Base-by-base conservation (phyloP, 164 flowering plant species). In the Buxus sempervirens region DNA sequence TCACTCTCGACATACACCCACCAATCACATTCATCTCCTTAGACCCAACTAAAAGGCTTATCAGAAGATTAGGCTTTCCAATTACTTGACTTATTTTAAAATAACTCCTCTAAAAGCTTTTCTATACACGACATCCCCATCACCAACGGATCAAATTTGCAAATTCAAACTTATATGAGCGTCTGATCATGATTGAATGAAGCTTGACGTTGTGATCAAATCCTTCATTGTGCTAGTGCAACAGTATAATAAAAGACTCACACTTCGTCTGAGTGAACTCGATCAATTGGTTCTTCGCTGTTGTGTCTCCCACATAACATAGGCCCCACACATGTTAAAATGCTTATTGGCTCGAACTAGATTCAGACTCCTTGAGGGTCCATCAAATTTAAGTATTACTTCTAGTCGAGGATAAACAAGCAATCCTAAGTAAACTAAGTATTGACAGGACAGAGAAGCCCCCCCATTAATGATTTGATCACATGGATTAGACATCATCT, bases 381-480 rank as follows among this genome's bases (percentile, higher is more conserved):
- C 48, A 56, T 64, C 14, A 61, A 23, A 3, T 32, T 32, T 32
- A 32, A 32, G 5, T 32, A 32, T 7, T 32, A 32, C 38, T 32
- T 32, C 38, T 32, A 32, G 7, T 32, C 7, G 38, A 7, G 7
- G 38, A 22, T 67, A 65, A 69, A 42, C 62, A 67, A 64, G 24
- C 36, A 60, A 56, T 42, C 54, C 25, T 32, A 32, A 32, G 38
- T 32, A 32, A 32, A 32, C 38, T 3, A 32, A 32, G 5, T 32
- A 32, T 32, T 32, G 38, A 32, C 38, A 32, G 3, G 38, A 32
- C 38, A 32, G 38, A 3, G 38, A 32, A 32, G 38, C 38, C 38
- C 5, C 38, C 3, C 65, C 69, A 19, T 73, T 66, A 84, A 89
- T 89, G 89, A 89, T 87, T 83, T 79, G 79, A 67, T 71, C 89